Conservation (phyloP, 2,329 filamentous ascomycete genomes). For the Fusarium marasasianum region DNA sequence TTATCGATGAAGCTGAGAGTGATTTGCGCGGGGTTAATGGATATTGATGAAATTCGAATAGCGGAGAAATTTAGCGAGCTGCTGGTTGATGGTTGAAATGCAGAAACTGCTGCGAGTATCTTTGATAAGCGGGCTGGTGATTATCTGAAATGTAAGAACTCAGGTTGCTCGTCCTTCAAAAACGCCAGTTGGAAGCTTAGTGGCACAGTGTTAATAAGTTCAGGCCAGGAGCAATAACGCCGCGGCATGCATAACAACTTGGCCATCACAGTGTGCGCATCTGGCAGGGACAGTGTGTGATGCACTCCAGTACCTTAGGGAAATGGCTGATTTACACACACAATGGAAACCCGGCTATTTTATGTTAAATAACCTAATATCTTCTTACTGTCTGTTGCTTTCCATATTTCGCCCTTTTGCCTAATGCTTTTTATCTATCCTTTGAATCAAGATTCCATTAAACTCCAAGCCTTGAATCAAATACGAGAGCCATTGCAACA, state of each 20-base stretch:
- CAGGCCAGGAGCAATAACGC: not conserved
- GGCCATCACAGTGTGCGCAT: constrained; percentile 28
- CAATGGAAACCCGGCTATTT: not conserved
- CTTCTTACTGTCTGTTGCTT: not conserved
- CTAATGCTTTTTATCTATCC: constrained; percentile 38
- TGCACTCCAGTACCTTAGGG: constrained; percentile 7
- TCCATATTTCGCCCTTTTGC: not conserved
- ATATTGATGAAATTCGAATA: not conserved
- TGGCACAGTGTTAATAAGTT: constrained; percentile 34
- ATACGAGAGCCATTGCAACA: constrained; percentile 24
- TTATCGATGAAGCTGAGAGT: constrained; percentile 8
- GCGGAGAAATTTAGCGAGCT: not conserved
- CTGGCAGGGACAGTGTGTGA: constrained; percentile 26
- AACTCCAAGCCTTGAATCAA: constrained; percentile 41
- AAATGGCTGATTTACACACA: not conserved
- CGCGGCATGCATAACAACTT: not conserved
- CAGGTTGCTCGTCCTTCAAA: constrained; percentile 20
- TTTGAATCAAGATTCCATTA: constrained; percentile 33
- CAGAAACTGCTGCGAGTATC: not conserved
- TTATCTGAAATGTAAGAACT: constrained; percentile 22
- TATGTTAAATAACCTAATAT: not conserved
- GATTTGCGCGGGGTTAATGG: constrained; percentile 7
- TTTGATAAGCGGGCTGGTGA: constrained; percentile 10
- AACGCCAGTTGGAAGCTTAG: constrained; percentile 41
- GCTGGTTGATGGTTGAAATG: not conserved